Evolutionary conservation across 768 basidiomycete species (phyloP), one percentile per base, ranked within the genome.

Genomic region (Panellus pusillus): DNA sequence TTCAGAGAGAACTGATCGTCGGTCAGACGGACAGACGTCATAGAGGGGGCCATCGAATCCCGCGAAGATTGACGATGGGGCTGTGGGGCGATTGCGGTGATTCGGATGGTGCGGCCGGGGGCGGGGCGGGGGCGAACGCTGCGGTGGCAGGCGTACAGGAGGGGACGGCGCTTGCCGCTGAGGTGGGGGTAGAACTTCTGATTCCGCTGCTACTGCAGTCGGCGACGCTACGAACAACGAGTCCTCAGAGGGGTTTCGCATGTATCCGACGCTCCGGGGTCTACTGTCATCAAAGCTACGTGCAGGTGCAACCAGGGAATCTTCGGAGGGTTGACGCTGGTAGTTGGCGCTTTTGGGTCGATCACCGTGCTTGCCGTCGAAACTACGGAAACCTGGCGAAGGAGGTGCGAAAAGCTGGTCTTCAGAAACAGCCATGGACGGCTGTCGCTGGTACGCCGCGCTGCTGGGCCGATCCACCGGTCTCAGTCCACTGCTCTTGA

Each of bases 351-450:
- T 61, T 55, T 28, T 44, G 36, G 58, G 55, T 32, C 59, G 20
- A 41, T 61, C 59, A 6, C 47, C 40, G 11, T 50, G 48, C 13
- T 64, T 65, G 13, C 67, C 74, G 44, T 76, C 74, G 44, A 72
- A 68, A 50, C 68, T 68, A 52, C 77, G 72, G 70, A 86, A 87
- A 37, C 78, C 75, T 15, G 85, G 83, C 0, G 79, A 76, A 14
- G 85, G 84, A 27, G 84, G 84, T 17, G 72, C 77, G 56, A 79
- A 79, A 2, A 82, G 83, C 17, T 60, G 55, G 45, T 77, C 72
- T 40, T 77, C 74, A 12, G 75, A 67, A 54, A 77, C 47, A 42
- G 74, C 74, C 62, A 74, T 68, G 11, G 64, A 65, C 2, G 55
- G 55, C 44, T 61, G 59, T 12, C 59, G 51, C 44, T 61, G 59